Evolutionary conservation across 1,139 yeast genomes (phyloP), one percentile per base, ranked within the genome.

Genomic region (Sporopachydermia cereana): DNA sequence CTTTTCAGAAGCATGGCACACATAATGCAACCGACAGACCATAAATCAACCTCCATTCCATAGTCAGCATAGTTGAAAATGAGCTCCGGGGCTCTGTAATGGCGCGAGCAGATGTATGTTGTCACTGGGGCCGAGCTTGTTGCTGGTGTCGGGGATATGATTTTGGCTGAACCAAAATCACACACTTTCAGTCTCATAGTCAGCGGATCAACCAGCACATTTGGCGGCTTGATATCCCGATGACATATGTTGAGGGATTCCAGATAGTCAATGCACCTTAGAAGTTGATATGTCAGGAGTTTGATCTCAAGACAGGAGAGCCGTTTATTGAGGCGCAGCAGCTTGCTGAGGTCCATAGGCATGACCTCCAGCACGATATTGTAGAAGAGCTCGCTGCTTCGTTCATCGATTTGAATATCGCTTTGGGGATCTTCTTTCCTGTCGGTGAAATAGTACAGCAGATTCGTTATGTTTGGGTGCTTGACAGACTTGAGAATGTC

Each of bases 141-240:
- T 83, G 91, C 3, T 66, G 61, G 75, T 41, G 56, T 57, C 9
- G 89, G 86, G 46, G 77, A 77, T 50, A 83, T 66, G 45, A 78
- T 79, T 59, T 83, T 83, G 14, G 94, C 94, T 16, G 84, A 76
- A 5, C 94, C 94, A 59, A 83, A 82, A 64, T 83, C 94, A 62
- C 93, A 83, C 42, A 83, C 69, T 61, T 82, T 82, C 50, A 84
- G 68, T 48, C 77, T 73, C 7, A 84, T 84, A 5, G 74, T 68
- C 29, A 69, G 68, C 20, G 89, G 88, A 56, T 83, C 81, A 46
- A 83, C 82, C 53, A 83, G 67, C 47, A 83, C 67, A 60, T 83
- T 83, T 54, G 84, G 91, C 1, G 94, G 94, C 58, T 83, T 83
- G 50, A 83, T 83, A 61, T 83, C 94, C 61, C 94, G 72, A 61